Evolutionary conservation across 2,329 filamentous ascomycete genomes (phyloP), one percentile per base, ranked within the genome.

Genomic region (Ascochyta clinopodiicola): DNA sequence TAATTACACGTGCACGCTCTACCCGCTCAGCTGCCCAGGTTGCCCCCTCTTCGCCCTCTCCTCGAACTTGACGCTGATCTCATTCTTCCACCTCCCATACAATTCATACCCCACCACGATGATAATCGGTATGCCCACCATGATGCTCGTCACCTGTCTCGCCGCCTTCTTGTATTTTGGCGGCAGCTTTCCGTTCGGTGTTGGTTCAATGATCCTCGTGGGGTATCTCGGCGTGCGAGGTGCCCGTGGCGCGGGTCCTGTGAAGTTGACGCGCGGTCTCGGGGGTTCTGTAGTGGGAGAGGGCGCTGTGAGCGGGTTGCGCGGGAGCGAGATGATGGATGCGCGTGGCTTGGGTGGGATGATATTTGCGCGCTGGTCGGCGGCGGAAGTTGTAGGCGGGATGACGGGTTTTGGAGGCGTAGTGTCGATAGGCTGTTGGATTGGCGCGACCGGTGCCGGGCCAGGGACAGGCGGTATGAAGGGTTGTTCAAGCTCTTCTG

Each of bases 101-200:
- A 76, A 35, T 45, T 75, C 70, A 21, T 59, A 73, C 19, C 73
- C 67, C 29, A 68, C 59, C 21, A 77, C 73, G 10, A 75, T 25
- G 0, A 73, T 59, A 29, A 77, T 49, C 1, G 74, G 74, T 29
- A 75, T 51, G 9, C 67, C 70, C 8, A 76, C 73, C 6, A 76
- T 74, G 6, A 76, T 72, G 12, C 66, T 62, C 29, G 67, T 71
- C 1, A 75, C 61, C 0, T 71, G 53, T 2, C 73, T 59, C 40
- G 66, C 68, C 1, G 70, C 68, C 4, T 66, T 63, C 45, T 69
- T 68, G 63, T 76, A 77, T 38, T 74, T 72, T 1, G 57, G 43
- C 17, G 69, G 68, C 19, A 74, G 46, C 6, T 56, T 51, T 10
- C 60, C 63, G 32, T 69, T 58, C 1, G 57, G 53, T 4, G 49